Percentiles rank a stretch among this genome's conserved stretches.
These are phyloP conservation scores for Candida glaebosa DNA, from an alignment of 805 yeast species.

Conservation along the genomic window DNA sequence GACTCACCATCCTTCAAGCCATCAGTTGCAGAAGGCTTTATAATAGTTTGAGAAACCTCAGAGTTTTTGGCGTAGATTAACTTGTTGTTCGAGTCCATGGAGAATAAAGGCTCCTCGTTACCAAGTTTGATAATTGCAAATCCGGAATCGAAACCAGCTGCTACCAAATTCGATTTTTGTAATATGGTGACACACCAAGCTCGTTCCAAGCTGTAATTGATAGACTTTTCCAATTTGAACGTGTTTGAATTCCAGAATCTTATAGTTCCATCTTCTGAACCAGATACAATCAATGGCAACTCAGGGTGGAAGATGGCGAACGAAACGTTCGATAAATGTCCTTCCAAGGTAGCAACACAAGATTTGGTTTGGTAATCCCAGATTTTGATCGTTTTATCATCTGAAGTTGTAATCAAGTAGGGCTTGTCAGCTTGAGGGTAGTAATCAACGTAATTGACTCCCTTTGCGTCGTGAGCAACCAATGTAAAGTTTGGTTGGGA, in stretches of 20 bases:
- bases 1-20: constrained; percentile 77
- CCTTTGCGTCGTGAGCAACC: constrained; percentile 86
- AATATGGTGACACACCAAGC: constrained; percentile 91
- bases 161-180: constrained; percentile 69
- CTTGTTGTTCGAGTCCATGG: constrained; percentile 92
- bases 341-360: constrained; percentile 90
- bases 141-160: constrained; percentile 95
- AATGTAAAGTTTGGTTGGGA: constrained; percentile 86
- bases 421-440: constrained; percentile 98
- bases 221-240: constrained; percentile 86
- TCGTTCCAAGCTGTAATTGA: constrained; percentile 89
- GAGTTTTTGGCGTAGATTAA: constrained; percentile 87
- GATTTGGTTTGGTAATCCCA: constrained; percentile 99
- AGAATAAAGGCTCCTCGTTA: constrained; percentile 87
- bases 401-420: constrained; percentile 85
- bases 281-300: constrained; percentile 88
- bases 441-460: constrained; percentile 94
- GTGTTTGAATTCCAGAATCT: constrained; percentile 95
- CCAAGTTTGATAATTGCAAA: constrained; percentile 86
- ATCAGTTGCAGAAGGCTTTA: constrained; percentile 62
- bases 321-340: constrained; percentile 91
- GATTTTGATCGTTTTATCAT: constrained; percentile 81
- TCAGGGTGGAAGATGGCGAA: constrained; percentile 99
- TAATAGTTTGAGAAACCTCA: constrained; percentile 80
- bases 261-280: constrained; percentile 93